Base-by-base conservation (phyloP, 192 early-diverging fungal species). In the Lobosporangium transversale region DNA sequence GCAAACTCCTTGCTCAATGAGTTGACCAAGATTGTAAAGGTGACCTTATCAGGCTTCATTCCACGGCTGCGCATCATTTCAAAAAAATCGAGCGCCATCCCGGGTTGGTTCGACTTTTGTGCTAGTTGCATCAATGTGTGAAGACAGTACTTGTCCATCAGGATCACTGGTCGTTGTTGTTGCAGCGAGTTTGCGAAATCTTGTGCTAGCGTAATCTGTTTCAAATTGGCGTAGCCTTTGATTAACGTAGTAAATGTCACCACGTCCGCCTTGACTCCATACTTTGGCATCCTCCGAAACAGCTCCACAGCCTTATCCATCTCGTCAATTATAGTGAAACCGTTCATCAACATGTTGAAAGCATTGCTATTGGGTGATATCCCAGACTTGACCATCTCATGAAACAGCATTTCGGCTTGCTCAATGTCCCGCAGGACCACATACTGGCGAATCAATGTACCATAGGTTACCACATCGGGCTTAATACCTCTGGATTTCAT, bases 261-360 rank as follows among this genome's bases (percentile, higher is more conserved):
- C 2, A 42, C 58, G 37, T 76, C 73, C 2, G 73, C 57, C 36
- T 76, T 50, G 3, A 76, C 73, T 33, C 73, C 73, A 29, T 76
- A 62, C 53, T 76, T 76, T 8, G 64, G 63, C 73, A 76, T 76
- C 64, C 63, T 55, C 18, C 73, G 73, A 50, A 62, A 76, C 24
- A 76, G 47, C 48, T 76, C 73, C 7, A 76, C 52, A 4, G 73
- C 73, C 37, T 76, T 76, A 40, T 76, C 73, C 73, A 76, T 76
- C n/a, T 76, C 64, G 29, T 57, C 64, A 26, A 67, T 58, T 14
- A 62, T 11, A 21, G 73, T 57, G 24, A 76, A 76, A 4, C 73
- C 73, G 10, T 76, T 66, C 73, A 76, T 76, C 30, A 76, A 59
- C 3, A 53, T 67, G 48, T 76, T 76, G 47, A 76, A 67, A 2